These are phyloP conservation scores for Phaseolus coccineus DNA, from an alignment of 331 rosid genomes.

Conservation along the genomic window DNA sequence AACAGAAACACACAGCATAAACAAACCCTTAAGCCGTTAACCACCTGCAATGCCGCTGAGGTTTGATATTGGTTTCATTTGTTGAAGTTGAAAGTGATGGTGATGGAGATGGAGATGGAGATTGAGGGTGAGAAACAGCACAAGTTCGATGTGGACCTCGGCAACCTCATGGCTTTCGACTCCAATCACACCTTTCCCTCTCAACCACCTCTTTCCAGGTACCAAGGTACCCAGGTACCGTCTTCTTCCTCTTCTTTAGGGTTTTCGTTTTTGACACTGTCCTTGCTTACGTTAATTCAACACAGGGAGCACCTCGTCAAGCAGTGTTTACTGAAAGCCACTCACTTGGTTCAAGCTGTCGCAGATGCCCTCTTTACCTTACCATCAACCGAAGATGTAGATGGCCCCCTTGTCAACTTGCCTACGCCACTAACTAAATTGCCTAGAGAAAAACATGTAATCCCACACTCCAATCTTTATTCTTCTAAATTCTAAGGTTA, in stretches of 20 bases:
- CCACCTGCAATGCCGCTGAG: background rate
- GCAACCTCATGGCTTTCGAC: constrained; percentile 72
- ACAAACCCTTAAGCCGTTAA: background rate
- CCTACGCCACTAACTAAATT: constrained; percentile 71
- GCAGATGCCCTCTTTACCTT: constrained; percentile 67
- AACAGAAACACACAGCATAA: too few relatives aligned
- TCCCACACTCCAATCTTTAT: background rate
- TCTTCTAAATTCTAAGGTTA: background rate
- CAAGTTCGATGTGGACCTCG: constrained; percentile 67
- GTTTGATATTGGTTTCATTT: background rate
- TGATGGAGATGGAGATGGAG: constrained; percentile 1
- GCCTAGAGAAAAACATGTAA: constrained; percentile 86
- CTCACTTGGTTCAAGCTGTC: constrained; percentile 77
- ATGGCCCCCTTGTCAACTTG: constrained; percentile 81
- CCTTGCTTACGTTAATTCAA: constrained; percentile 1
- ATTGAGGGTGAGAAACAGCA: constrained; percentile 52
- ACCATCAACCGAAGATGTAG: constrained; percentile 74
- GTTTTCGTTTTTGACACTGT: background rate
- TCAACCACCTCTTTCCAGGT: constrained; percentile 34
- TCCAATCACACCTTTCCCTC: constrained; percentile 53
- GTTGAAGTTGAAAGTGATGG: background rate
- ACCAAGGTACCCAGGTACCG: background rate
- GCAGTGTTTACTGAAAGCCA: constrained; percentile 69
- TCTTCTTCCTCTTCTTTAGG: background rate
- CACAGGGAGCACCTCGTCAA: constrained; percentile 69